Evolutionary conservation across 2,329 filamentous ascomycete species (phyloP), one percentile per base, ranked within the genome.

Genomic region (Arthrobotrys iridis): DNA sequence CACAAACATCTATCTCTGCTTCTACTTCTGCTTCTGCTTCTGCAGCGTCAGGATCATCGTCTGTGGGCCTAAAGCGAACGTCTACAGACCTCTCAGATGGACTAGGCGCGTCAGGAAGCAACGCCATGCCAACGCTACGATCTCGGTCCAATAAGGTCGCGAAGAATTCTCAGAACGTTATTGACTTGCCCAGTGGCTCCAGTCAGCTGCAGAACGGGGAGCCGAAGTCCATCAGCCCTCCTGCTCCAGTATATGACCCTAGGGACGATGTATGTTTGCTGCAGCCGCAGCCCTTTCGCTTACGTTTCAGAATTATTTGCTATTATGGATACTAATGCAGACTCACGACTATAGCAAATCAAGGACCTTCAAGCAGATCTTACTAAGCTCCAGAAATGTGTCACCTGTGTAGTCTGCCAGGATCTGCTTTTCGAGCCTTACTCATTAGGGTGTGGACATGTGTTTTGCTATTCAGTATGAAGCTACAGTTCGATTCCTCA

Each of bases 261-360:
- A 45, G 50, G 63, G 71, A 75, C 28, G 71, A 75, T 50, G 71
- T 75, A 75, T 22, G 71, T 68, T 43, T 33, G 41, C 50, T 55
- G 15, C 45, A 62, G n/a, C 35, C 50, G n/a, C 26, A 41, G 60
- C 13, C 28, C 45, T 67, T 26, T 60, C 68, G 52, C 24, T 74
- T 74, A 62, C 26, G 30, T 26, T 26, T 13, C 3, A 55, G 13
- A 37, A 57, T 37, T 26, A 30, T 57, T 26, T 67, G 70, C 70
- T 43, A 46, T 62, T 73, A 66, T 66, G 70, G 70, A 66, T n/a
- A 13, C 46, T 20, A 22, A 20, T 52, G 63, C 71, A 73, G 24
- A 71, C 63, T 52, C 82, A 80, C 55, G 81, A 80, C 75, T 78
- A 81, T 70, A 80, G 81, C 72, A 72, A 71, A 78, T 80, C 67